Evolutionary conservation across 2,329 filamentous ascomycete genomes (phyloP).

Genomic region (Neofusicoccum parvum): DNA sequence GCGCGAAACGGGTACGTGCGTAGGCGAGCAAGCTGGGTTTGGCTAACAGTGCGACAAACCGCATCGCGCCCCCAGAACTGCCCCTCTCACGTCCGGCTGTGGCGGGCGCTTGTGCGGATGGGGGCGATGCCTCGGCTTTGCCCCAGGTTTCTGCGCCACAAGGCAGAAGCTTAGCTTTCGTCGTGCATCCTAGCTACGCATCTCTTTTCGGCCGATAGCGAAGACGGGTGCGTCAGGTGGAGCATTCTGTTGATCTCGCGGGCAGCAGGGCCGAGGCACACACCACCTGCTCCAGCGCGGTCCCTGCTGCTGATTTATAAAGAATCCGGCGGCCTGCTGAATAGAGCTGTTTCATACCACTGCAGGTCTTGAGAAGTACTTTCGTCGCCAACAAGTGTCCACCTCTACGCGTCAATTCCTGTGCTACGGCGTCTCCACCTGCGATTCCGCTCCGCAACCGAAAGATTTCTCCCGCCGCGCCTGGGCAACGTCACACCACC

Average conservation of each 20-base stretch:
- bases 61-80: not conserved
- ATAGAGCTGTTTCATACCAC: not conserved
- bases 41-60: not conserved
- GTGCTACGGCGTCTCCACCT: not conserved
- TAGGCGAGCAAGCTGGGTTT: not conserved
- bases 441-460: not conserved
- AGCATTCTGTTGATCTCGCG: not conserved
- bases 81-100: not conserved
- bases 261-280: constrained; percentile 10
- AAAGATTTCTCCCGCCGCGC: not conserved
- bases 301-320: not conserved
- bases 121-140: constrained; percentile 14
- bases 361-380: not conserved
- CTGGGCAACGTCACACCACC: not conserved
- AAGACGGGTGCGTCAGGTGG: constrained; percentile 2
- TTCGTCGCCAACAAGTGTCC: not conserved
- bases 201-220: constrained; percentile 15
- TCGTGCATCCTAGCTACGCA: not conserved
- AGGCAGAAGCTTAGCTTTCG: not conserved
- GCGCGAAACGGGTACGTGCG: constrained; percentile 2
- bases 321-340: not conserved
- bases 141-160: constrained; percentile 14
- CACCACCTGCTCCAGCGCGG: not conserved
- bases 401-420: not conserved
- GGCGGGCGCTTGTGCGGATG: constrained; percentile 3